Base-by-base conservation (phyloP, 306 rosid genomes). In the Gynostemma pentaphyllum region DNA sequence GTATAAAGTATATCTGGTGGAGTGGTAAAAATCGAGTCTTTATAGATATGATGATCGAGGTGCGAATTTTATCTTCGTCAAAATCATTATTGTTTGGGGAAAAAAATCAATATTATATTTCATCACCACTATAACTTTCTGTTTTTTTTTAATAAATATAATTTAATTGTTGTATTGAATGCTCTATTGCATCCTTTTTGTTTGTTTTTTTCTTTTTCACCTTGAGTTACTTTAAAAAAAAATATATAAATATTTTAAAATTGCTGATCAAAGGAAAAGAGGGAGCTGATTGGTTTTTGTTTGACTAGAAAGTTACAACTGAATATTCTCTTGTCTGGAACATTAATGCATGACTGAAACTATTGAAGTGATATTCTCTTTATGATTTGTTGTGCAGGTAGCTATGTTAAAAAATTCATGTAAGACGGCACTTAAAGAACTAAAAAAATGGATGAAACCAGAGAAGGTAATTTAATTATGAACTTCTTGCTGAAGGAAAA, bases 381-480 rank as follows among this genome's bases (percentile, higher is more conserved):
- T n/a, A 45, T 12, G 28, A 61, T 36, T 74, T 78, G 51, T 46
- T 64, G 34, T 72, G 79, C 85, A 94, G 99, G 64, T 88, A 76
- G 74, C 77, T 44, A 72, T 88, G 88, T 45, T 88, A 53, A 94
- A 81, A 72, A 75, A 44, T 70, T 71, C 99, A 9, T 86, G 90
- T 61, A 78, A 68, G 61, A 23, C 44, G 23, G 75, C 90, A 18
- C 72, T 94, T 42, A 88, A 82, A 67, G 72, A 78, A 69, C 71
- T 94, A 64, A 82, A 76, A 65, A 66, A 52, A 11, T 94, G 99
- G 99, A 84, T 94, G 88, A 30, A 24, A 52, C 78, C 99, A 18
- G 95, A 94, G 64, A 94, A 84, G 94, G 99, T 88, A 73, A 50
- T 21, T 54, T 52, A 64, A 0, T 63, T 52, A 49, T 56, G 52